Evolutionary conservation across 2,329 filamentous ascomycete genomes (phyloP), one percentile per base, ranked within the genome.

Genomic region (Fusarium odoratissimum): DNA sequence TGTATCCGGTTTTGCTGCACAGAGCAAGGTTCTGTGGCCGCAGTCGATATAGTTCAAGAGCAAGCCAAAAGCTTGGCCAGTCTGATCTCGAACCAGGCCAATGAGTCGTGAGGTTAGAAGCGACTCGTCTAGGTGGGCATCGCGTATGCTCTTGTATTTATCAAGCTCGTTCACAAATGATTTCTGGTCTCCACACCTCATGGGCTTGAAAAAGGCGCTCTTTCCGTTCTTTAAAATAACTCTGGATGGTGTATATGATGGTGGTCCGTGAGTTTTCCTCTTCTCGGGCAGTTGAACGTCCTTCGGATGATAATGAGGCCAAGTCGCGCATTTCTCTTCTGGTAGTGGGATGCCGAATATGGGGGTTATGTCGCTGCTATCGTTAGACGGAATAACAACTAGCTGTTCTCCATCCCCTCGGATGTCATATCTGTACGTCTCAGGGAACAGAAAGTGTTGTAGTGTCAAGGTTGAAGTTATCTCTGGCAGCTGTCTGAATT

Each of bases 221-320:
- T 6, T 40, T 1, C 7, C 56, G 1, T 31, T 14, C 2, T 9
- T 16, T 1, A 40, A 8, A 5, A 21, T 6, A 23, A 59, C 25
- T 16, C 3, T 52, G 1, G 21, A 28, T 12, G 44, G 56, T 1
- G 0, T 25, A 8, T 25, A 38, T 12, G 44, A 31, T 19, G 44
- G 56, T 1, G 44, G 56, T 1, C 16, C 25, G 1, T 30, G 11
- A 0, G 0, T 1, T 0, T 23, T 31, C 16, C 8, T 13, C 10
- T 59, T 54, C 10, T 8, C 7, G 0, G 21, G 13, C 13, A 52
- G 1, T 3, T 33, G 11, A n/a, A 54, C 8, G 1, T 7, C 33
- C 33, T n/a, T 59, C 0, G 33, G 44, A 1, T 17, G 4, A 3
- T 9, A 30, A 4, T 5, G 7, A 59, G 21, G 21, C 44, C 33